phyloP scores from a whole-genome alignment of 2,329 filamentous ascomycete species.

The Talaromyces sp. region DNA sequence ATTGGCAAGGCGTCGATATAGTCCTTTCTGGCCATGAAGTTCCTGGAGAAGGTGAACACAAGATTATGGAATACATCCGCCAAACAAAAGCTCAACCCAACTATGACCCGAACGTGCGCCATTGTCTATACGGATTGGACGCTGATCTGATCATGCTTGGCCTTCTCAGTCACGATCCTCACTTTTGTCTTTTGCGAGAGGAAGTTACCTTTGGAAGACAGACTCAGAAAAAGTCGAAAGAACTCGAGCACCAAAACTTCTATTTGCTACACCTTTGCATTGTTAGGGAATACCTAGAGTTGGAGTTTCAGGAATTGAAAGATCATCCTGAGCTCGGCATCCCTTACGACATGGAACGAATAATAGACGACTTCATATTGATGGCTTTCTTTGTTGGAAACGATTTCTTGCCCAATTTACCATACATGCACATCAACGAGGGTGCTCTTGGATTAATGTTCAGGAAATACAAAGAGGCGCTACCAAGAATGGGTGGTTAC shows the following conservation, averaged over 20 bases:
- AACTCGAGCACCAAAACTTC: slow-evolving; percentile 98
- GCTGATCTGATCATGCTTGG: slow-evolving; percentile 98
- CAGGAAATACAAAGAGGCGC: slow-evolving; percentile 83
- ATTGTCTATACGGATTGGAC: slow-evolving; percentile 95
- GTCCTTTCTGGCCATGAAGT: slow-evolving; percentile 97
- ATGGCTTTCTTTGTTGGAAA: slow-evolving; percentile 99
- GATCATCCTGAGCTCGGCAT: slow-evolving; percentile 66
- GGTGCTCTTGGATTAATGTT: slow-evolving; percentile 97
- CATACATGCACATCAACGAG: slow-evolving; percentile 96
- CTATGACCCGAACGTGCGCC: slow-evolving; percentile 88
- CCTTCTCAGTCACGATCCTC: slow-evolving; percentile 92
- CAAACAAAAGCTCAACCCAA: slow-evolving; percentile 91
- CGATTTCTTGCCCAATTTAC: slow-evolving; percentile 95
- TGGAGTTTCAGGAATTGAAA: slow-evolving; percentile 93
- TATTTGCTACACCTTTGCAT: slow-evolving; percentile 96
- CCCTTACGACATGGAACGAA: slow-evolving; percentile 84
- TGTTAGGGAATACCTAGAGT: slow-evolving; percentile 90
- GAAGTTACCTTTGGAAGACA: slow-evolving; percentile 95
- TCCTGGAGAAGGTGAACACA: slow-evolving; percentile 96
- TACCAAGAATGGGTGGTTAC: slow-evolving; percentile 85
- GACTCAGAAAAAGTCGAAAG: slow-evolving; percentile 83
- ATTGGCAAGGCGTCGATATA: slow-evolving; percentile 96
- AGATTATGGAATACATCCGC: slow-evolving; percentile 99
- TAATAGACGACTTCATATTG: slow-evolving; percentile 98
- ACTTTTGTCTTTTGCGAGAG: slow-evolving; percentile 94